phyloP scores from a whole-genome alignment of 495 filamentous ascomycete genomes.

The Sabuloglossum arenarium region DNA sequence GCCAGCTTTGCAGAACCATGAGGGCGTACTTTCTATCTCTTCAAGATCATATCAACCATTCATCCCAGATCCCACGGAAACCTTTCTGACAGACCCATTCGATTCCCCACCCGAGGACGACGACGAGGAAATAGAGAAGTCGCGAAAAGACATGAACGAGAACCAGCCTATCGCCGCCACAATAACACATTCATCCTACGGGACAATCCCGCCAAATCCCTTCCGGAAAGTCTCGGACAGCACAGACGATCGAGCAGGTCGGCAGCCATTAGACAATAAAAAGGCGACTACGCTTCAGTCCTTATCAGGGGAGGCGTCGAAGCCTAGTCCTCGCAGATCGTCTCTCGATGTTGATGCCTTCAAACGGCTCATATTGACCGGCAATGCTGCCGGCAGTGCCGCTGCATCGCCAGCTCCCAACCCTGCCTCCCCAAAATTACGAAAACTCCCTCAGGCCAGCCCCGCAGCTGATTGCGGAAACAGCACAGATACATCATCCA shows the following conservation, averaged over 20 bases:
- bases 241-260: constrained; percentile 22
- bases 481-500: constrained; percentile 25
- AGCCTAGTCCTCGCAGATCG: constrained; percentile 13
- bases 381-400: constrained; percentile 20
- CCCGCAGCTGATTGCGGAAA: constrained; percentile 10
- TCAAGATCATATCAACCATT: neutral
- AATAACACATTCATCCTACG: neutral
- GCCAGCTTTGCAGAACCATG: neutral
- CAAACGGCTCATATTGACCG: constrained; percentile 37
- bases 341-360: constrained; percentile 41
- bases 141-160: neutral
- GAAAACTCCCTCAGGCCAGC: constrained; percentile 6
- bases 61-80: neutral
- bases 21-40: neutral
- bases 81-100: neutral
- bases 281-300: neutral
- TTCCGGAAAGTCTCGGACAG: constrained; percentile 21
- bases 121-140: neutral
- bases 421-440: neutral
- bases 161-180: neutral
- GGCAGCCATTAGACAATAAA: neutral
- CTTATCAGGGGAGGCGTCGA: neutral
- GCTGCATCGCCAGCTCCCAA: constrained; percentile 6
- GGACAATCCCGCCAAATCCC: constrained; percentile 23
- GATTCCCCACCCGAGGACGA: neutral